phyloP scores from a whole-genome alignment of 805 yeast species.

The Candida fluviatilis region DNA sequence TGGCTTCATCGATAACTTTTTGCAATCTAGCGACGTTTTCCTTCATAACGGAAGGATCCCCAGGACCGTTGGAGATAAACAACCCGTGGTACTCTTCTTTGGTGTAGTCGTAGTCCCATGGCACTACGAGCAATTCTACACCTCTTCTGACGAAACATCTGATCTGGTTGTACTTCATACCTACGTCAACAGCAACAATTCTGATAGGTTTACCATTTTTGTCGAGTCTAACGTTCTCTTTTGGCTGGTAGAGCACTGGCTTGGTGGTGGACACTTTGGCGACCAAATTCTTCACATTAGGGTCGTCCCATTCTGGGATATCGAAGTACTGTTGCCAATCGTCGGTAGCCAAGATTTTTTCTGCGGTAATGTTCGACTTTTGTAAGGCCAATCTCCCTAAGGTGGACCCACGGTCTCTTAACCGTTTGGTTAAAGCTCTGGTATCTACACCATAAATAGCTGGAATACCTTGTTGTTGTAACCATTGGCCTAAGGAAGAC shows the following conservation, averaged over 20 bases:
- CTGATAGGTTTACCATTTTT: conserved; percentile 74
- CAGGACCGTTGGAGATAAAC: conserved; percentile 97
- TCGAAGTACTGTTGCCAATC: conserved; percentile 64
- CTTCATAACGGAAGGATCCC: conserved; percentile 90
- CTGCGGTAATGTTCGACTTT: conserved; percentile 28
- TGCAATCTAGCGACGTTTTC: conserved; percentile 60
- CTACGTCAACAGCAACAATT: conserved; percentile 91
- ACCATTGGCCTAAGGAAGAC: conserved; percentile 91
- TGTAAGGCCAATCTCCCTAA: conserved; percentile 82
- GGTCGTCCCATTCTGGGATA: conserved; percentile 88
- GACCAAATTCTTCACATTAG: conserved; percentile 86
- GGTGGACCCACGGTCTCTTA: conserved; percentile 90
- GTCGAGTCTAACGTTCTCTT: conserved; percentile 47
- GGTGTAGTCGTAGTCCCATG: conserved; percentile 88
- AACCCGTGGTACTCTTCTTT: conserved; percentile 87
- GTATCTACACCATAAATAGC: conserved; percentile 98
- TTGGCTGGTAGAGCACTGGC: conserved; percentile 76
- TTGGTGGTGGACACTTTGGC: conserved; percentile 80
- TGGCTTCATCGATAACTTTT: conserved; percentile 55
- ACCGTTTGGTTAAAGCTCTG: conserved; percentile 86
- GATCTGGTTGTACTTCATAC: conserved; percentile 97
- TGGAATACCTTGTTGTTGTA: conserved; percentile 85
- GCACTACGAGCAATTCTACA: conserved; percentile 92
- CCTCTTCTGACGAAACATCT: conserved; percentile 96
- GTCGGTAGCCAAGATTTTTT: conserved; percentile 25